Evolutionary conservation across 768 basidiomycete genomes (phyloP).

Genomic region (Hortiboletus flavorubellus): DNA sequence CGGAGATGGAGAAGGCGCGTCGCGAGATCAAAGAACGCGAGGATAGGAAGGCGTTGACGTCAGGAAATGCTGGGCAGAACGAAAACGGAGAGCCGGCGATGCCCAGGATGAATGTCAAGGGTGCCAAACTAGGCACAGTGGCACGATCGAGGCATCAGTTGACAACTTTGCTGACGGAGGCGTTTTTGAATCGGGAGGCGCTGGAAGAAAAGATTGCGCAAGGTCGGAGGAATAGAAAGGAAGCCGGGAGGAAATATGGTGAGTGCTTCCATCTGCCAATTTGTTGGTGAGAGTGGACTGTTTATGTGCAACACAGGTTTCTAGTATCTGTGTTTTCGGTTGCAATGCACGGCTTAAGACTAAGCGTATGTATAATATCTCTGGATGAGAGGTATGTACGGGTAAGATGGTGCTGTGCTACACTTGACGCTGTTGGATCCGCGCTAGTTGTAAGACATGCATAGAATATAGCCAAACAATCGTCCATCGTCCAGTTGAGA

Average conservation of each 20-base stretch:
- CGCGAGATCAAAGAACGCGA: conserved; percentile 72
- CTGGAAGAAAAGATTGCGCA: conserved; percentile 84
- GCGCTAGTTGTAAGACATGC: neutral
- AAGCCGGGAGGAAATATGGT: conserved; percentile 93
- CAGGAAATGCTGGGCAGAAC: conserved; percentile 42
- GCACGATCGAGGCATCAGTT: conserved; percentile 77
- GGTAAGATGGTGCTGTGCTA: conserved; percentile 21
- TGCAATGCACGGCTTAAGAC: neutral
- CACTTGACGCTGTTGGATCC: conserved; percentile 1
- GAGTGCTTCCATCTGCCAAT: conserved; percentile 17
- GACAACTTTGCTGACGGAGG: conserved; percentile 75
- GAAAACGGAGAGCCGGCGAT: conserved; percentile 46
- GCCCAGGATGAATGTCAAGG: conserved; percentile 84
- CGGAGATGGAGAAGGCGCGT: conserved; percentile 78
- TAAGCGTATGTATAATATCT: conserved; percentile 17
- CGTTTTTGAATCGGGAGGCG: conserved; percentile 78
- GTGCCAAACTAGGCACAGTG: conserved; percentile 65
- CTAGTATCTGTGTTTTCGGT: conserved; percentile 2
- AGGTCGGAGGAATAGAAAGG: conserved; percentile 78
- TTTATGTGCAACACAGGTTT: conserved; percentile 18
- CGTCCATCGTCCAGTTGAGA: conserved; percentile 23
- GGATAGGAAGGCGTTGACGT: conserved; percentile 72
- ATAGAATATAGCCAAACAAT: neutral
- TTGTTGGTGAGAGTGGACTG: neutral
- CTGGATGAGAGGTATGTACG: conserved; percentile 2